Evolutionary conservation across 2,329 filamentous ascomycete species (phyloP).

Genomic region (Pleurostoma richardsiae): DNA sequence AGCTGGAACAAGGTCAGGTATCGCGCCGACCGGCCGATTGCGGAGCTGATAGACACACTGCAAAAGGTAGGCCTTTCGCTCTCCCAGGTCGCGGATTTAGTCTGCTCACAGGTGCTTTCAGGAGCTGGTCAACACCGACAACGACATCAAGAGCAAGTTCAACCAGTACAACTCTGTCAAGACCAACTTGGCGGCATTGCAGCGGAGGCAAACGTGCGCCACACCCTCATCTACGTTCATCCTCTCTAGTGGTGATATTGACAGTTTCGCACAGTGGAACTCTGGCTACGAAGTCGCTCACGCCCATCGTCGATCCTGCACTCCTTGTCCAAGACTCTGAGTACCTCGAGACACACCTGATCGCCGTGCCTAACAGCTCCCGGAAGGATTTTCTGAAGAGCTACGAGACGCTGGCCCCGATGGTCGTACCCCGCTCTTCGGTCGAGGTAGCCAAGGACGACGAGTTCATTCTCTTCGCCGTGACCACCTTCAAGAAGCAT

Average conservation of each 20-base stretch:
- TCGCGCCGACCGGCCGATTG: conserved; percentile 82
- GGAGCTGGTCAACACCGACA: conserved; percentile 90
- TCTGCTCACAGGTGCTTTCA: conserved; percentile 24
- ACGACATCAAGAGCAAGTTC: conserved; percentile 91
- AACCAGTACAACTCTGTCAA: conserved; percentile 92
- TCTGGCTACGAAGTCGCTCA: conserved; percentile 86
- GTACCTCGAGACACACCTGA: conserved; percentile 91
- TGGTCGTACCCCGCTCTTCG: conserved; percentile 91
- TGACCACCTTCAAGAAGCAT: conserved; percentile 92
- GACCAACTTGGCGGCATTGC: conserved; percentile 72
- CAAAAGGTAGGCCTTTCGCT: conserved; percentile 61
- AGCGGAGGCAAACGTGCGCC: conserved; percentile 80
- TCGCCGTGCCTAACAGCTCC: conserved; percentile 75
- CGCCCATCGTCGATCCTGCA: conserved; percentile 78
- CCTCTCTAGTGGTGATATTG: not conserved
- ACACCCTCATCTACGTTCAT: not conserved
- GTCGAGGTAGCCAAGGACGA: conserved; percentile 76
- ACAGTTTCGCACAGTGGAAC: conserved; percentile 61
- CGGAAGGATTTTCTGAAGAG: conserved; percentile 84
- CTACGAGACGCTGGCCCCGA: conserved; percentile 83
- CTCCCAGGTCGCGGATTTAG: not conserved
- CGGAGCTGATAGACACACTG: conserved; percentile 79
- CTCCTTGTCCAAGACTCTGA: conserved; percentile 85
- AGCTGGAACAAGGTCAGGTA: conserved; percentile 98
- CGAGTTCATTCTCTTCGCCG: conserved; percentile 83